A percentile compares a stretch with the other conserved stretches of the same genome.
These are phyloP conservation scores for Onygenales sp. DNA, from an alignment of 2,329 filamentous ascomycete genomes.

Conservation along the genomic window DNA sequence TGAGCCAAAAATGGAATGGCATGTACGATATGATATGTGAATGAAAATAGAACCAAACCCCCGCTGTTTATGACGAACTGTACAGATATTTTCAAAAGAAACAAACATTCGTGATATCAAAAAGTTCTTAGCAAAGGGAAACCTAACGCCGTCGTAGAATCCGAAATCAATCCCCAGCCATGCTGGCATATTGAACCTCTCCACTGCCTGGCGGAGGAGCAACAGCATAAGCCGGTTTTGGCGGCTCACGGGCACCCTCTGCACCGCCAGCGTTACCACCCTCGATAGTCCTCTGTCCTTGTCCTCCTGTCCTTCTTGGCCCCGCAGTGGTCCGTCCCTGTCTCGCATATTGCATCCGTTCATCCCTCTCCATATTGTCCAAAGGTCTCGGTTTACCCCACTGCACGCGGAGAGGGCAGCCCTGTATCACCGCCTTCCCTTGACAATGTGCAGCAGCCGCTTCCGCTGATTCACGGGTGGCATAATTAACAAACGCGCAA, in stretches of 20 bases:
- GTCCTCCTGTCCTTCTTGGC: slow-evolving; percentile 26
- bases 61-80: not conserved
- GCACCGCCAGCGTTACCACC: slow-evolving; percentile 19
- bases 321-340: slow-evolving; percentile 59
- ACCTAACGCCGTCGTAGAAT: not conserved
- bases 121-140: too few species aligned
- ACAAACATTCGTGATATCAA: not conserved
- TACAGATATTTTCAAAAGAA: not conserved
- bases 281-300: slow-evolving; percentile 9
- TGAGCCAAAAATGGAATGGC: not conserved
- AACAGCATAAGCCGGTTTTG: slow-evolving; percentile 38
- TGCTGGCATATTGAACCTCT: slow-evolving; percentile 74
- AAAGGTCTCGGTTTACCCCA: slow-evolving; percentile 92
- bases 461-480: slow-evolving; percentile 75
- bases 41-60: not conserved
- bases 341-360: slow-evolving; percentile 68
- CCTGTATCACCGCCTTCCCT: slow-evolving; percentile 79
- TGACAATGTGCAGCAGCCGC: slow-evolving; percentile 75
- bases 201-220: slow-evolving; percentile 71
- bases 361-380: slow-evolving; percentile 81
- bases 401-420: slow-evolving; percentile 78
- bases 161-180: slow-evolving; percentile 61
- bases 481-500: slow-evolving; percentile 93
- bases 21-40: not conserved
- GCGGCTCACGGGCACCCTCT: slow-evolving; percentile 33